Evolutionary conservation across 2,329 filamentous ascomycete genomes (phyloP).

Genomic region (Coniosporium tulheliwenetii): DNA sequence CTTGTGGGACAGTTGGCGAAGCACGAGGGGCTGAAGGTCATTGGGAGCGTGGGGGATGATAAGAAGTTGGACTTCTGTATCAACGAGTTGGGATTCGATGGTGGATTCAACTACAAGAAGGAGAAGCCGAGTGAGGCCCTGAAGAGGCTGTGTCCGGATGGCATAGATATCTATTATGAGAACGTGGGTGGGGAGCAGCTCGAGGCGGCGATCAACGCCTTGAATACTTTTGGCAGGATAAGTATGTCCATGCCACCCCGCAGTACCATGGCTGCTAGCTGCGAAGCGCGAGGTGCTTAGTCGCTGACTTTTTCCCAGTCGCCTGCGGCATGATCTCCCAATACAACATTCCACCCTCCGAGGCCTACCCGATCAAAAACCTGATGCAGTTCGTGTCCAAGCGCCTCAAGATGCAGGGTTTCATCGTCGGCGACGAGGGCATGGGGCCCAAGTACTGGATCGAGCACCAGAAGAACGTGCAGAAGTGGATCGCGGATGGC

Average conservation of each 20-base stretch:
- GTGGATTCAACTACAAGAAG: conserved; percentile 79
- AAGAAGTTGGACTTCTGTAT: conserved; percentile 64
- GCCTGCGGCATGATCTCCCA: conserved; percentile 53
- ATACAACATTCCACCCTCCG: conserved; percentile 48
- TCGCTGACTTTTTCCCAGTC: conserved; percentile 11
- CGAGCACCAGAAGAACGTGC: conserved; percentile 62
- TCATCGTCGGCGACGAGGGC: conserved; percentile 51
- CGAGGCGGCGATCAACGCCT: conserved; percentile 46
- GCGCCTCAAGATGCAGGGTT: conserved; percentile 57
- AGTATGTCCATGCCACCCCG: conserved; percentile 24
- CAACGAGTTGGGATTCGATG: conserved; percentile 55
- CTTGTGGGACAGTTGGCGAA: conserved; percentile 74
- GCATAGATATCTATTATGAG: conserved; percentile 73
- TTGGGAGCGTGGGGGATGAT: conserved; percentile 66
- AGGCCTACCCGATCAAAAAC: conserved; percentile 53
- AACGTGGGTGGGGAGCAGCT: conserved; percentile 66
- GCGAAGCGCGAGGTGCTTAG: too few relatives aligned
- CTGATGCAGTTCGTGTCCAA: conserved; percentile 50
- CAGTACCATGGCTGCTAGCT: too few relatives aligned
- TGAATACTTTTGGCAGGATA: conserved; percentile 54
- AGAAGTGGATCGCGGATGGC: conserved; percentile 62
- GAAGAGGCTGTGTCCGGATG: conserved; percentile 54
- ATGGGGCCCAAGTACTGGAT: conserved; percentile 50
- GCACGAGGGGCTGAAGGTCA: conserved; percentile 61
- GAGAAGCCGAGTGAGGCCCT: conserved; percentile 56